Evolutionary conservation across 2,329 filamentous ascomycete species (phyloP), one percentile per base, ranked within the genome.

Genomic region (Penicillium sp.): DNA sequence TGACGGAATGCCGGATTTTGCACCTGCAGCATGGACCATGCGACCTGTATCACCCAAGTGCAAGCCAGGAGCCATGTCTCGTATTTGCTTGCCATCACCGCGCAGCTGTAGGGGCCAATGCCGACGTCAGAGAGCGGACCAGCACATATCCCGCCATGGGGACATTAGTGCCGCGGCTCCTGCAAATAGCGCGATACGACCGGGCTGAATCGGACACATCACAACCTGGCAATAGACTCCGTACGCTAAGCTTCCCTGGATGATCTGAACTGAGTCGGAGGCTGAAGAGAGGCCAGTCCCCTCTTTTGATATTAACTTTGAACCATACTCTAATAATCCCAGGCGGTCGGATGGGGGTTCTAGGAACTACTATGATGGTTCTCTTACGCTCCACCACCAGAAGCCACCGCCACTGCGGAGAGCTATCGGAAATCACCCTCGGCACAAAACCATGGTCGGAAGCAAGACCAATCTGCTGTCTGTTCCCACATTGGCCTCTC

Each of bases 111-210:
- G 50, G 48, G 52, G 53, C 49, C 53, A 55, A 45, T 24, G 32
- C 45, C 45, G 58, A 64, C 63, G 64, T 66, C 64, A 66, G 62
- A 58, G 58, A 51, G 51, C 49, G 54, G 54, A 55, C 54, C 50
- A 58, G 50, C 42, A 23, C 20, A 42, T 45, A 54, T 54, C 48
- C 54, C 54, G 50, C 54, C 52, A 56, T 55, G 42, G 43, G 29
- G 48, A 49, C 49, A 49, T 57, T 62, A 57, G 61, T 55, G 60
- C 56, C 55, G 58, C 56, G 55, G 55, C 58, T 57, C 49, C 49
- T 60, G 49, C 49, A 59, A 37, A 60, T 59, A 60, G 54, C 54
- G 55, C 58, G 56, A 55, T 47, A 47, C 41, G 56, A 55, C 35
- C 37, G 46, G 37, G 27, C 39, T 45, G 24, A 40, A 58, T 58